Base-by-base conservation (phyloP, 2,329 filamentous ascomycete genomes). In the Aureobasidium namibiae region DNA sequence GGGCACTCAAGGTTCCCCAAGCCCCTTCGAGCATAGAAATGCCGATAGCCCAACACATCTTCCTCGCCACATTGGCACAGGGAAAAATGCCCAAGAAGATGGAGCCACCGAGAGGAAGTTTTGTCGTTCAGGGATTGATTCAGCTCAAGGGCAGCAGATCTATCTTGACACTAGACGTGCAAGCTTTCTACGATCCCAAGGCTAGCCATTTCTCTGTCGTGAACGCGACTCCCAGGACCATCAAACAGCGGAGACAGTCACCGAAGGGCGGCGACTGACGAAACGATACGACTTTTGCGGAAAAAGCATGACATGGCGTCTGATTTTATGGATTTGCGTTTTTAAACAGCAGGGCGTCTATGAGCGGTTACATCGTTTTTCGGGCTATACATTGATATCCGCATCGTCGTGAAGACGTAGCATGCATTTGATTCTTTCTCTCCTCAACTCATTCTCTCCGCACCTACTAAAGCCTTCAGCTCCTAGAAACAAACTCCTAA, bases 371-470 rank as follows among this genome's bases (percentile, higher is more conserved):
- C 33, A 46, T 48, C 14, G 39, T 46, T 38, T 59, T 59, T 56
- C 42, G 48, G 42, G n/a, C 14, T 48, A 23, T 45, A 33, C 54
- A 46, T 57, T 57, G 41, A 57, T 57, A 57, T 57, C 54, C 54
- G 38, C 42, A 21, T 16, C 33, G 54, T 57, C 33, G 24, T 59
- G 10, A 11, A 49, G 34, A 49, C 49, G 34, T 34, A 26, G 60
- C 38, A 57, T 23, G 41, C 54, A 48, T 48, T 48, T 57, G 33
- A 46, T 48, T 39, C 23, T 77, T 79, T 84, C 86, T 78, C 84
- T 86, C 77, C 81, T 84, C 76, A 82, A 78, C 65, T 71, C 26
- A 2, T 44, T 5, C 18, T 23, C n/a, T 41, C 14, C 23, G 2
- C 33, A 14, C 50, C 26, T 54, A 33, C 14, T 11, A 36, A 29